These are phyloP conservation scores for Syncephalis plumigaleata DNA, from an alignment of 371 early-diverging fungal species.

Conservation along the genomic window DNA sequence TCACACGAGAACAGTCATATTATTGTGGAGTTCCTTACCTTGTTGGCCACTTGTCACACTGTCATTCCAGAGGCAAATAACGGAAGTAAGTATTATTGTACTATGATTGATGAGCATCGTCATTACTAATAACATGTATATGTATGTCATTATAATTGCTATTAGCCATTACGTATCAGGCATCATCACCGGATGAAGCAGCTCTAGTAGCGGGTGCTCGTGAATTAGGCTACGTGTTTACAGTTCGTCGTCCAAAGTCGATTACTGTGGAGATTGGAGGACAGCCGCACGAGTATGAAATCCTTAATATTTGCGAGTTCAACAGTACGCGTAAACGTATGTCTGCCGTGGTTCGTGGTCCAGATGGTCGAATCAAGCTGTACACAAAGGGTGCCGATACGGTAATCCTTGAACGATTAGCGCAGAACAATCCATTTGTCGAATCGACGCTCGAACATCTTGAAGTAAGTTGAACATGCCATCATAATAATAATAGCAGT, in stretches of 20 bases:
- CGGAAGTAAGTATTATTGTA: conserved; percentile 2
- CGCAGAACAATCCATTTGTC: conserved; percentile 46
- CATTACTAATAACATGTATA: too few relatives aligned
- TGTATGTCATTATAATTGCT: too few relatives aligned
- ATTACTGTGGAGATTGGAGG: conserved; percentile 55
- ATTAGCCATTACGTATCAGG: conserved; percentile 56
- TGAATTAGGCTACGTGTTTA: conserved; percentile 35
- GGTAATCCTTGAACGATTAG: conserved; percentile 86
- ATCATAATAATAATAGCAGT: neutral
- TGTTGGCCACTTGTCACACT: conserved; percentile 91
- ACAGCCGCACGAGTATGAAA: conserved; percentile 53
- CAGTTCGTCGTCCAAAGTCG: conserved; percentile 62
- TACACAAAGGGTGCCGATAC: conserved; percentile 98
- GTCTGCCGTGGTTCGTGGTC: conserved; percentile 82
- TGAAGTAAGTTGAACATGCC: conserved; percentile 23
- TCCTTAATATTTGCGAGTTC: conserved; percentile 92
- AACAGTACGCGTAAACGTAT: conserved; percentile 95
- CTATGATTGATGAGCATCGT: too few relatives aligned
- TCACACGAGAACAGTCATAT: conserved; percentile 38
- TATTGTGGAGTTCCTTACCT: conserved; percentile 54
- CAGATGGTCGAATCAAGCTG: conserved; percentile 78
- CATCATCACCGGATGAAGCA: conserved; percentile 82
- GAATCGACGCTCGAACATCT: conserved; percentile 55
- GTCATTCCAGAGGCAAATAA: conserved; percentile 74
- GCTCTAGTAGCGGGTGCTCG: conserved; percentile 75